Base-by-base conservation (phyloP, 495 filamentous ascomycete genomes). In the Penicillium daleae region DNA sequence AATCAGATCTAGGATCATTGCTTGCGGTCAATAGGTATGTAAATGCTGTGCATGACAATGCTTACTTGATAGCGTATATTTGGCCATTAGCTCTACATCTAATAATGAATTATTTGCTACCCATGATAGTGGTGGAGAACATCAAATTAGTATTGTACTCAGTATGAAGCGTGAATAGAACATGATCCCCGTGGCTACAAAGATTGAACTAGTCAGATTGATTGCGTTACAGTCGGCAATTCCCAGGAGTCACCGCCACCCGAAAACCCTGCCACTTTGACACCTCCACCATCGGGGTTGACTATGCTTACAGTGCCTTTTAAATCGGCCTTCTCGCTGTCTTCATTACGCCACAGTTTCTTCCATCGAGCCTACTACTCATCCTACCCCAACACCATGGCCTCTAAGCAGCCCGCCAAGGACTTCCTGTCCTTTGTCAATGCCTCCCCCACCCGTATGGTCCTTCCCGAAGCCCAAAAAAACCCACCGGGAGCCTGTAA, bases 401-500 rank as follows among this genome's bases (percentile, higher is more conserved):
- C 86, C 46, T 82, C 85, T 40, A 78, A 87, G 56, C 78, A 83
- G 69, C 78, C 83, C 60, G 93, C 91, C 55, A 78, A 90, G 77
- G 91, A 93, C 75, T 96, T 99, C 70, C 75, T 97, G 68, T 89
- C 90, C 73, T 99, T 96, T 80, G 88, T 99, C 73, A 95, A 97
- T 77, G 89, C 89, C 57, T 97, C 93, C 53, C 95, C 96, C 13
- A 97, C 93, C 61, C 94, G 95, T 99, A 86, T 63, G 88, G 64
- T 26, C 31, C 46, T 35, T 26, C 57, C n/a, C 35, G 61, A 29
- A 60, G 53, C 22, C 29, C 12, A 15, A 26, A 15, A 26, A 44
- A 27, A 52, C 49, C 49, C 57, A 24, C 44, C 46, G 58, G 50
- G 48, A 63, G 50, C 42, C 33, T 39, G 44, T 56, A 26, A 19